phyloP scores from a whole-genome alignment of 2,329 filamentous ascomycete species.

The Dissoconium aciculare region DNA sequence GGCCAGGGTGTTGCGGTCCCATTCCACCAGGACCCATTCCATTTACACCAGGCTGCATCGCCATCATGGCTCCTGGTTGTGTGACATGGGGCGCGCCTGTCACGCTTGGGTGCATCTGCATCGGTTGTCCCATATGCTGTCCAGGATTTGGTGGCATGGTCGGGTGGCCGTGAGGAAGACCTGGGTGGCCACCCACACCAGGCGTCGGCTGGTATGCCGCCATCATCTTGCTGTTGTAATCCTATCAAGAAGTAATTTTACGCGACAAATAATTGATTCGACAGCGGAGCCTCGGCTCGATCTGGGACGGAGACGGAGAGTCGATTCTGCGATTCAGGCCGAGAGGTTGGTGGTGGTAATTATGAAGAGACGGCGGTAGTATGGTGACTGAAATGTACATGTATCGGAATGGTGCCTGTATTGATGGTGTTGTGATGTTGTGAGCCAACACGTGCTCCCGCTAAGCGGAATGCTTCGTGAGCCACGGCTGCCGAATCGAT shows the following conservation, averaged over 20 bases:
- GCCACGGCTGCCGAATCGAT: too few relatives aligned
- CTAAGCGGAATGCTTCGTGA: too few relatives aligned
- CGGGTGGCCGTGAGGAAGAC: conserved; percentile 48
- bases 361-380: too few relatives aligned
- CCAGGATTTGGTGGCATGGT: conserved; percentile 53
- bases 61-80: conserved; percentile 58
- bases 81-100: conserved; percentile 59
- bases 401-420: too few relatives aligned
- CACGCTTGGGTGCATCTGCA: conserved; percentile 54
- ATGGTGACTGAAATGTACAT: too few relatives aligned
- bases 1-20: conserved; percentile 20
- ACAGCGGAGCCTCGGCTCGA: too few relatives aligned
- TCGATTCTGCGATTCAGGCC: too few relatives aligned
- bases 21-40: conserved; percentile 33
- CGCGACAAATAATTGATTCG: too few relatives aligned
- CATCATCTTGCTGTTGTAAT: conserved; percentile 49
- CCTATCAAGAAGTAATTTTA: too few relatives aligned
- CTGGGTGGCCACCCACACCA: conserved; percentile 49
- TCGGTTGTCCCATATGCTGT: conserved; percentile 53
- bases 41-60: conserved; percentile 53
- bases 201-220: conserved; percentile 55
- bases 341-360: conserved; percentile 23
- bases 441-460: too few relatives aligned
- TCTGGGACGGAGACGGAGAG: too few relatives aligned
- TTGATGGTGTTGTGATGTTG: too few relatives aligned